A percentile compares a stretch with the other conserved stretches of the same genome.
These are phyloP conservation scores for Copromyces sp. DNA, from an alignment of 495 filamentous ascomycete species.

Conservation along the genomic window DNA sequence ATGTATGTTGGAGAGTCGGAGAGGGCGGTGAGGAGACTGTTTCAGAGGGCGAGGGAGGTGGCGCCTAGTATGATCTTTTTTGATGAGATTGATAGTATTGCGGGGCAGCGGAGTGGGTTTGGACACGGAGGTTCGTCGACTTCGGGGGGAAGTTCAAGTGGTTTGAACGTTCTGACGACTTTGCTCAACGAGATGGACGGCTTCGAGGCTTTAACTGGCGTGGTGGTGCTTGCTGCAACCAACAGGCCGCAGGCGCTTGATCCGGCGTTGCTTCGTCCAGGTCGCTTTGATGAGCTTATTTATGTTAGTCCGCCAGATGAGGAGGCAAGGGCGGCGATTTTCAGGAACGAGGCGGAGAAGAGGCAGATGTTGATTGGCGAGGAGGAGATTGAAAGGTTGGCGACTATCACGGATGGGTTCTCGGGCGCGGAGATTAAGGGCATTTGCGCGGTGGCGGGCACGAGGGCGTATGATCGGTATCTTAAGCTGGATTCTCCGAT, in stretches of 20 bases:
- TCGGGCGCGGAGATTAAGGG: conserved; percentile 83
- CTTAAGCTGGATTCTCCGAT: neutral
- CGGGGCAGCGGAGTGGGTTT: conserved; percentile 52
- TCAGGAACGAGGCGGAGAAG: conserved; percentile 48
- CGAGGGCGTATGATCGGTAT: conserved; percentile 32
- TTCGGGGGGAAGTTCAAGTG: conserved; percentile 31
- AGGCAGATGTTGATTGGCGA: conserved; percentile 49
- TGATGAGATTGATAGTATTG: conserved; percentile 94
- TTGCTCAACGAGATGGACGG: conserved; percentile 95
- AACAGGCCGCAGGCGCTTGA: conserved; percentile 86
- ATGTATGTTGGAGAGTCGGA: conserved; percentile 99
- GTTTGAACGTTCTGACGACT: conserved; percentile 81
- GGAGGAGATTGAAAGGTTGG: conserved; percentile 56
- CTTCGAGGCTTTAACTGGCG: conserved; percentile 72
- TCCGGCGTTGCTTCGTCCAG: conserved; percentile 76
- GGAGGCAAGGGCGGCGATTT: conserved; percentile 66
- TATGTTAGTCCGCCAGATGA: conserved; percentile 80
- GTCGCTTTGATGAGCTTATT: conserved; percentile 79
- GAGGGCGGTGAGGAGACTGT: conserved; percentile 76
- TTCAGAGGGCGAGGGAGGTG: conserved; percentile 76
- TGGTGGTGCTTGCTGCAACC: conserved; percentile 88
- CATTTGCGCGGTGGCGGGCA: conserved; percentile 50
- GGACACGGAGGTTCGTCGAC: conserved; percentile 7
- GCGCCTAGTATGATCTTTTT: conserved; percentile 95
- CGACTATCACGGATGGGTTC: conserved; percentile 65